Base-by-base conservation (phyloP, 164 flowering plant genomes). In the Houttuynia cordata region DNA sequence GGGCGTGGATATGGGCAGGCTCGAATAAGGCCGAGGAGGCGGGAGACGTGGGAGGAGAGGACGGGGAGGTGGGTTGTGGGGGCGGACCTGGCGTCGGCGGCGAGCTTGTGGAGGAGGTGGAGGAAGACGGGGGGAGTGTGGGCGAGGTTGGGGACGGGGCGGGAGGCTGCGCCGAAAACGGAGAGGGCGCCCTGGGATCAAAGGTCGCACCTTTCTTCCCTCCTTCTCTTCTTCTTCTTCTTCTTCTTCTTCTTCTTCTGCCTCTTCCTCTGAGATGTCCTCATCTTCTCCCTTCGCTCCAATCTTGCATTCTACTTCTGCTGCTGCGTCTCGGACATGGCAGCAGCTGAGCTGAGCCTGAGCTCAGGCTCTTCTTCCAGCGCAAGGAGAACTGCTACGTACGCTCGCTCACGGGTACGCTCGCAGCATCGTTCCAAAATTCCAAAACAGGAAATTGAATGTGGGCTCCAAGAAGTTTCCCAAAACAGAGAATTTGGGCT, bases 51-150 rank as follows among this genome's bases (percentile, higher is more conserved):
- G 37, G 66, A 25, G 25, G 80, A 63, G 70, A 71, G 77, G 20
- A n/a, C 15, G 25, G 64, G 40, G 34, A 65, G 41, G 63, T 40
- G 41, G 40, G 54, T 49, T 19, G 57, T 10, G 49, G 58, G 18
- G 18, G 24, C 24, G 59, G 55, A 15, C 4, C 39, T 15, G 21
- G 57, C 57, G 0, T 80, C 65, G 63, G 68, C 76, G 64, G 70
- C 57, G 57, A 86, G 81, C 37, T 80, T 87, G 21, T 79, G 83
- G 70, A 86, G 78, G 61, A 86, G 75, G 80, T 79, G 81, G 66
- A 76, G 79, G 83, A 76, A 81, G 23, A 83, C 73, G 67, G 55
- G 54, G 4, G 81, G 55, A 15, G 82, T 67, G 73, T 70, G 94
- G 53, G 70, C 37, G 69, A 71, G 78, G 49, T 63, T 63, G 6